Conservation (phyloP, 2,329 filamentous ascomycete genomes). For the Colletotrichum plurivorum region DNA sequence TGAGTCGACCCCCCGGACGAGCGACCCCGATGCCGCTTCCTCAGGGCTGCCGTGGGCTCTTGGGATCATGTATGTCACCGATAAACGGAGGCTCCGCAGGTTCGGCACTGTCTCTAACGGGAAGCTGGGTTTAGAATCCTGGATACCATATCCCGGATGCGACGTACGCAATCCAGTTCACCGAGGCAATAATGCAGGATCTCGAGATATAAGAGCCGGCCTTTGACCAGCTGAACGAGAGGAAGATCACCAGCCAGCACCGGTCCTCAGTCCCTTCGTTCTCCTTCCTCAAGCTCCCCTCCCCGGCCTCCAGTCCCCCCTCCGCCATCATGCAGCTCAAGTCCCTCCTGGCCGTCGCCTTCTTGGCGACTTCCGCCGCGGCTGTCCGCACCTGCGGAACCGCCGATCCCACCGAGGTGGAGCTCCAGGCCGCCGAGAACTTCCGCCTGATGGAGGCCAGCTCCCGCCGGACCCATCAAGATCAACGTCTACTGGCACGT, state of each 20-base stretch:
- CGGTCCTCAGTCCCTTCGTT: not conserved
- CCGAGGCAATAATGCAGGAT: not conserved
- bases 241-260: not conserved
- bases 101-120: not conserved
- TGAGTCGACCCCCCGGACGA: not conserved
- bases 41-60: not conserved
- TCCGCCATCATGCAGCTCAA: slow-evolving; percentile 19
- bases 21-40: slow-evolving; percentile 3
- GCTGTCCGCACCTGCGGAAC: slow-evolving; percentile 25
- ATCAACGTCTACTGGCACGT: slow-evolving; percentile 58
- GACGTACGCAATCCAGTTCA: not conserved
- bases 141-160: not conserved
- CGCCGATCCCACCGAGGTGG: slow-evolving; percentile 12
- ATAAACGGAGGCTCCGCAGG: not conserved
- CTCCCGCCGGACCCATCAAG: slow-evolving; percentile 44
- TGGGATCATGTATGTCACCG: not conserved
- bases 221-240: not conserved
- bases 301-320: not conserved
- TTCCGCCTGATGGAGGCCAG: slow-evolving; percentile 10
- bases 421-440: slow-evolving; percentile 14
- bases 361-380: slow-evolving; percentile 17
- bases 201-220: not conserved
- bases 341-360: slow-evolving; percentile 15
- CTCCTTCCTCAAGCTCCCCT: not conserved
- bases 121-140: not conserved